These are phyloP conservation scores for Botrytis cinerea DNA, from an alignment of 2,329 filamentous ascomycete genomes.

Conservation along the genomic window DNA sequence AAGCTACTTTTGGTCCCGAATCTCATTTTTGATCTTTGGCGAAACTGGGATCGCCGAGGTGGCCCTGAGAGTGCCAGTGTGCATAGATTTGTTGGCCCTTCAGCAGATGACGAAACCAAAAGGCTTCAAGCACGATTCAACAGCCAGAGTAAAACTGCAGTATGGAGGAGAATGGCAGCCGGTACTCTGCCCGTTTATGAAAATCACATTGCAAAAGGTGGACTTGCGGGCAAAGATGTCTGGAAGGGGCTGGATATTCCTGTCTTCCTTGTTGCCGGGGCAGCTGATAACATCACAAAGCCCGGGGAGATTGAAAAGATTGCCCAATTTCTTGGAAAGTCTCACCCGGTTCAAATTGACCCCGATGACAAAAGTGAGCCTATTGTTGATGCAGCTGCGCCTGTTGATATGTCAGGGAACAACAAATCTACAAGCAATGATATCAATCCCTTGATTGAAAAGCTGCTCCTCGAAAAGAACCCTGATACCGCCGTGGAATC, in stretches of 20 bases:
- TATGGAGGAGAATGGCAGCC: slow-evolving; percentile 76
- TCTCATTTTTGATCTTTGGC: slow-evolving; percentile 73
- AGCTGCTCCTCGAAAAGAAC: slow-evolving; percentile 44
- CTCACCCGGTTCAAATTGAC: slow-evolving; percentile 34
- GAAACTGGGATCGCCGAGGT: slow-evolving; percentile 76
- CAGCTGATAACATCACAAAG: slow-evolving; percentile 75
- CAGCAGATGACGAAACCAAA: slow-evolving; percentile 65
- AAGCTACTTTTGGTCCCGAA: slow-evolving; percentile 68
- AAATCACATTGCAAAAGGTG: slow-evolving; percentile 55
- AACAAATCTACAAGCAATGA: slow-evolving; percentile 35
- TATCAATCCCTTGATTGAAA: slow-evolving; percentile 46
- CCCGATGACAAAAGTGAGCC: slow-evolving; percentile 41
- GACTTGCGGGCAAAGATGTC: slow-evolving; percentile 66
- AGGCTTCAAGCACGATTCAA: slow-evolving; percentile 75
- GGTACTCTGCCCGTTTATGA: slow-evolving; percentile 66
- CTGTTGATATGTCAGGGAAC: slow-evolving; percentile 44
- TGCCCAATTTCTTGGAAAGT: slow-evolving; percentile 44
- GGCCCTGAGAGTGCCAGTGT: slow-evolving; percentile 79
- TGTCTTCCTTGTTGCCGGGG: slow-evolving; percentile 76
- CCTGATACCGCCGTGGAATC: slow-evolving; percentile 43
- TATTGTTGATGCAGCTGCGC: slow-evolving; percentile 53
- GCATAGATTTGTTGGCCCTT: slow-evolving; percentile 69
- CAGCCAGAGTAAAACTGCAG: slow-evolving; percentile 70
- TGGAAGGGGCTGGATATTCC: slow-evolving; percentile 76
- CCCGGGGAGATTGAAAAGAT: slow-evolving; percentile 71